These are phyloP conservation scores for Coprinopsis strossmayeri DNA, from an alignment of 768 basidiomycete species.

Conservation along the genomic window DNA sequence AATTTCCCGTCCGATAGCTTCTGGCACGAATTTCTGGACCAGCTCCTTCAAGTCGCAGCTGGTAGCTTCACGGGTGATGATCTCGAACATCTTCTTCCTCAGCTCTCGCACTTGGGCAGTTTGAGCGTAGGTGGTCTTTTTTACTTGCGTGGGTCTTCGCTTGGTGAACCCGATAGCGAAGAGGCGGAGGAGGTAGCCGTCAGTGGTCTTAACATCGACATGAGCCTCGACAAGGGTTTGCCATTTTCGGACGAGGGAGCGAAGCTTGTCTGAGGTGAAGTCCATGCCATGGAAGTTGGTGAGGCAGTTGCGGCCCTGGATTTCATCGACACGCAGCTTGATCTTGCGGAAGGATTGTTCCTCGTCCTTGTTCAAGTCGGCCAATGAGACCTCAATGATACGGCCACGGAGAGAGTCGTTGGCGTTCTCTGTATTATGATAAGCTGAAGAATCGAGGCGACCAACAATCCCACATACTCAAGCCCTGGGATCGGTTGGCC, in stretches of 20 bases:
- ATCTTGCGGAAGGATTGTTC: conserved; percentile 99
- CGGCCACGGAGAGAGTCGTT: conserved; percentile 98
- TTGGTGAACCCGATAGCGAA: conserved; percentile 99
- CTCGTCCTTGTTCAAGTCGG: conserved; percentile 98
- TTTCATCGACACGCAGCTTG: conserved; percentile 93
- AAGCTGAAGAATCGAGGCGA: conserved; percentile 1
- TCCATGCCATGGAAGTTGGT: conserved; percentile 99
- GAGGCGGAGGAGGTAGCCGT: conserved; percentile 98
- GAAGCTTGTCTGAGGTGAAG: conserved; percentile 99
- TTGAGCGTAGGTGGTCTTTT: conserved; percentile 99
- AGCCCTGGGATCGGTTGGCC: conserved; percentile 94
- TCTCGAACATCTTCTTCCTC: conserved; percentile 99
- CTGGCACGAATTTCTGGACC: conserved; percentile 98
- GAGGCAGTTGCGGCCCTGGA: conserved; percentile 98
- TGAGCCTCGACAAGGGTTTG: conserved; percentile 98
- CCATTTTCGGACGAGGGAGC: conserved; percentile 99
- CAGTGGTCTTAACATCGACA: conserved; percentile 98
- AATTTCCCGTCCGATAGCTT: conserved; percentile 98
- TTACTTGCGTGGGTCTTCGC: conserved; percentile 92
- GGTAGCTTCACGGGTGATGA: conserved; percentile 92
- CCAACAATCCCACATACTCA: conserved; percentile 63
- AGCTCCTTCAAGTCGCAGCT: conserved; percentile 97
- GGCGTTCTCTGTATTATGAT: conserved; percentile 72
- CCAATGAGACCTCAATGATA: conserved; percentile 92
- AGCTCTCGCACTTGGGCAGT: conserved; percentile 94